Evolutionary conservation across 2,329 filamentous ascomycete species (phyloP).

Genomic region (Calonectria hongkongensis): DNA sequence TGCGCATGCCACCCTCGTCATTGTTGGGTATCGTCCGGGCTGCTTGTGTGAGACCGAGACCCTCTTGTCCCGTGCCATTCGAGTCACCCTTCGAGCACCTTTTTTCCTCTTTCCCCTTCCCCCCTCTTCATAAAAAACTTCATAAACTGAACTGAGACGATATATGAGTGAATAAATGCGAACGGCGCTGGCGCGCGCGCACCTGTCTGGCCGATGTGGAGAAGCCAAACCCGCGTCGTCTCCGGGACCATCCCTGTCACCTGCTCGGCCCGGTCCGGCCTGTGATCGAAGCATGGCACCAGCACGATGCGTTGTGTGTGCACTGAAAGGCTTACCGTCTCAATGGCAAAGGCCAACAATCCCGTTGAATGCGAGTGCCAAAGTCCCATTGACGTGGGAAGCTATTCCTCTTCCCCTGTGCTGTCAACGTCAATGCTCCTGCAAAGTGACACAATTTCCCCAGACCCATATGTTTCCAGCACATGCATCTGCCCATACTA

Average conservation of each 20-base stretch:
- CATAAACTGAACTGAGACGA: background rate
- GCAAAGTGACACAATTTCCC: background rate
- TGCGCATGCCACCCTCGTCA: constrained; percentile 26
- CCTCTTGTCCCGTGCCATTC: constrained; percentile 11
- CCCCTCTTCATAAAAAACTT: too few relatives aligned
- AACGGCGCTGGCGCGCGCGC: background rate
- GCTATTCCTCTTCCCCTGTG: background rate
- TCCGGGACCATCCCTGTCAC: constrained; percentile 42
- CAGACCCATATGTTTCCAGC: background rate
- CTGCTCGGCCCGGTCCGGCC: constrained; percentile 52
- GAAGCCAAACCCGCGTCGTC: constrained; percentile 40
- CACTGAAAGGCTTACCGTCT: background rate
- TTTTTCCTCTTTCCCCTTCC: background rate
- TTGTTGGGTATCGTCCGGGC: constrained; percentile 27
- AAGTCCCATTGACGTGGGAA: background rate
- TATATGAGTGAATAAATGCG: constrained; percentile 9
- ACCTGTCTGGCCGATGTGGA: constrained; percentile 32
- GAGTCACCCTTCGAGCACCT: background rate
- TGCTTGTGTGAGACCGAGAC: constrained; percentile 13
- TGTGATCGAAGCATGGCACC: constrained; percentile 17
- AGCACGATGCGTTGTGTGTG: background rate
- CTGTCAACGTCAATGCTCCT: background rate
- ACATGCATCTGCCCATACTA: too few relatives aligned
- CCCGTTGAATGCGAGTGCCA: background rate
- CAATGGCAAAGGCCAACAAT: background rate